A percentile compares a stretch with the other conserved stretches of the same genome.
These are phyloP conservation scores for Porphyrellus sp. DNA, from an alignment of 1,284 basidiomycete species.

Conservation along the genomic window DNA sequence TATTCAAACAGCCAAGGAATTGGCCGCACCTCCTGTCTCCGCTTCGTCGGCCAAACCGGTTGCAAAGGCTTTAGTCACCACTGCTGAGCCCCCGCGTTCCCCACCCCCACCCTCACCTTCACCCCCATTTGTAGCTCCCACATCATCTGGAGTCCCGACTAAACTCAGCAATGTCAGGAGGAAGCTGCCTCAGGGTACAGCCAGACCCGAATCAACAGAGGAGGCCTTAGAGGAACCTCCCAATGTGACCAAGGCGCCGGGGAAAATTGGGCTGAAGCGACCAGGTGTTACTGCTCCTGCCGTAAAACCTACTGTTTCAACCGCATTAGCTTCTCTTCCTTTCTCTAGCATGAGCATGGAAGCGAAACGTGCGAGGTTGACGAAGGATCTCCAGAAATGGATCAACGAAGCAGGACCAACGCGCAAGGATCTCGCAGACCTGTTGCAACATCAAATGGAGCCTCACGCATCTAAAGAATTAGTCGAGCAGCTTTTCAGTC, in stretches of 20 bases:
- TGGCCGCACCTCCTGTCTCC: slow-evolving; percentile 31
- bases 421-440: slow-evolving; percentile 84
- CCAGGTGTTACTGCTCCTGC: slow-evolving; percentile 39
- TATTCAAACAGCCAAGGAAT: slow-evolving; percentile 72
- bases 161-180: slow-evolving; percentile 66
- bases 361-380: slow-evolving; percentile 68
- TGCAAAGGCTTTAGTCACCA: slow-evolving; percentile 19
- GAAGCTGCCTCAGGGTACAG: slow-evolving; percentile 64
- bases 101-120: slow-evolving; percentile 36
- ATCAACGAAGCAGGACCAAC: slow-evolving; percentile 78
- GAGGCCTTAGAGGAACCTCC: slow-evolving; percentile 51
- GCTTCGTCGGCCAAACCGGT: slow-evolving; percentile 27
- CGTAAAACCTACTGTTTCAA: slow-evolving; percentile 35
- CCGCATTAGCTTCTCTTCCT: slow-evolving; percentile 41
- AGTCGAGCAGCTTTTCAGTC: slow-evolving; percentile 84
- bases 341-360: slow-evolving; percentile 75
- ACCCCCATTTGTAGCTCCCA: slow-evolving; percentile 35
- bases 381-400: slow-evolving; percentile 82
- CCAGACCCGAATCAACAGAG: slow-evolving; percentile 59
- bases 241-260: slow-evolving; percentile 38
- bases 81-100: slow-evolving; percentile 17
- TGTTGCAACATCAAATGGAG: slow-evolving; percentile 91
- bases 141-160: slow-evolving; percentile 35
- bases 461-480: slow-evolving; percentile 76
- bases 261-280: slow-evolving; percentile 53